Conservation (phyloP, 768 basidiomycete genomes). For the Omphalotus guepiniiformis region DNA sequence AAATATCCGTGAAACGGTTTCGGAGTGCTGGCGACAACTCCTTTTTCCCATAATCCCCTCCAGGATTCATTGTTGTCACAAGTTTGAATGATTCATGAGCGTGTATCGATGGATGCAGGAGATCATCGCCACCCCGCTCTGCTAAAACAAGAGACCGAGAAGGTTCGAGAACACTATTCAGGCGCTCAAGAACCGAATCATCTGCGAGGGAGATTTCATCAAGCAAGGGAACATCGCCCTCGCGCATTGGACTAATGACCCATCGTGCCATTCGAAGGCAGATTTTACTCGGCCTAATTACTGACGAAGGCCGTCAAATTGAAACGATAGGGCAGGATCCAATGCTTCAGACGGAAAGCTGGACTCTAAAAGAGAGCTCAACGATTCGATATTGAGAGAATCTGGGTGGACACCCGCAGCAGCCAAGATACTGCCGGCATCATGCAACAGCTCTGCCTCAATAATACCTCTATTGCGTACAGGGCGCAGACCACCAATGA, state of each 20-base stretch:
- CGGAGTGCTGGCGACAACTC: slow-evolving; percentile 95
- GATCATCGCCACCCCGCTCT: slow-evolving; percentile 79
- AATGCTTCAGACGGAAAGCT: slow-evolving; percentile 18
- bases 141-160: slow-evolving; percentile 85
- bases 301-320: slow-evolving; percentile 38
- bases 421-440: slow-evolving; percentile 40
- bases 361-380: slow-evolving; percentile 17
- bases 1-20: slow-evolving; percentile 98
- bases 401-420: slow-evolving; percentile 34
- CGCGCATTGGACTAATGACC: slow-evolving; percentile 92
- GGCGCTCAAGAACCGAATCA: slow-evolving; percentile 93
- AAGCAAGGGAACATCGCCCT: slow-evolving; percentile 81
- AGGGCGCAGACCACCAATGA: slow-evolving; percentile 91
- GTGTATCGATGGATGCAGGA: slow-evolving; percentile 59
- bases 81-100: slow-evolving; percentile 78
- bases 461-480: slow-evolving; percentile 66
- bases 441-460: slow-evolving; percentile 45
- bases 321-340: slow-evolving; percentile 23
- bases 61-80: slow-evolving; percentile 98
- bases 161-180: slow-evolving; percentile 97
- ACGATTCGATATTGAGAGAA: slow-evolving; percentile 8
- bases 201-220: slow-evolving; percentile 98
- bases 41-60: slow-evolving; percentile 98
- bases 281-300: slow-evolving; percentile 53
- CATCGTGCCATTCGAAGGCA: slow-evolving; percentile 96